These are phyloP conservation scores for Psophocarpus tetragonolobus DNA, from an alignment of 306 rosid species.

Conservation along the genomic window DNA sequence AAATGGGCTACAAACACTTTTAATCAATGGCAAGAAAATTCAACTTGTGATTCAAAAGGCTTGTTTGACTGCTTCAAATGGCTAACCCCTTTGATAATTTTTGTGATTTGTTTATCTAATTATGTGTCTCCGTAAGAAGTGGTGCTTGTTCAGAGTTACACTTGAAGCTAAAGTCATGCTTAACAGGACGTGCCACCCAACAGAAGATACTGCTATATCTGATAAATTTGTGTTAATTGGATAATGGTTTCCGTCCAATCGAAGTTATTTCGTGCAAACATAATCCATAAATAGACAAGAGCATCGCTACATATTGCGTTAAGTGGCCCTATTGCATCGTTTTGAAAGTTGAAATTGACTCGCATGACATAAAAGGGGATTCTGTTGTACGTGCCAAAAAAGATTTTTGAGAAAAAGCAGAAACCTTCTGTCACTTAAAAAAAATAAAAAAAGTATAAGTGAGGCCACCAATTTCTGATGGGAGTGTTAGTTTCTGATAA, in stretches of 20 bases:
- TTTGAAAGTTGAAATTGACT: conserved; percentile 37
- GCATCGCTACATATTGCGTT: conserved; percentile 17
- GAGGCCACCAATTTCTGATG: not conserved
- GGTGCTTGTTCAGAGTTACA: conserved; percentile 45
- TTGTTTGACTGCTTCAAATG: conserved; percentile 32
- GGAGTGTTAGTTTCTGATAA: not conserved
- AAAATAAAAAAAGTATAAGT: not conserved
- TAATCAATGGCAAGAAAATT: conserved; percentile 29
- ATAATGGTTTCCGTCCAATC: conserved; percentile 28
- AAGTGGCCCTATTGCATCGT: conserved; percentile 17
- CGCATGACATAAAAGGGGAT: conserved; percentile 26
- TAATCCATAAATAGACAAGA: conserved; percentile 25
- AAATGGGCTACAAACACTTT: conserved; percentile 44
- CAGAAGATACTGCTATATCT: conserved; percentile 21
- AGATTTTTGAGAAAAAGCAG: not conserved
- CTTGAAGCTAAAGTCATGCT: conserved; percentile 70
- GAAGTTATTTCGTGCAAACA: conserved; percentile 29
- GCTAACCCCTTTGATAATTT: not conserved
- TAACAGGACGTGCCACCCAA: conserved; percentile 68
- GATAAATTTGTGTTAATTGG: conserved; percentile 31
- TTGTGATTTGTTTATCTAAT: not conserved
- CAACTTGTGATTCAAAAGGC: conserved; percentile 35
- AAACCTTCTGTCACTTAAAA: not conserved
- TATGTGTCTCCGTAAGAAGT: not conserved
- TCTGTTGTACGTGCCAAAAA: not conserved